Conservation (phyloP, 78 protist genomes). For the Isochrysis galbana region DNA sequence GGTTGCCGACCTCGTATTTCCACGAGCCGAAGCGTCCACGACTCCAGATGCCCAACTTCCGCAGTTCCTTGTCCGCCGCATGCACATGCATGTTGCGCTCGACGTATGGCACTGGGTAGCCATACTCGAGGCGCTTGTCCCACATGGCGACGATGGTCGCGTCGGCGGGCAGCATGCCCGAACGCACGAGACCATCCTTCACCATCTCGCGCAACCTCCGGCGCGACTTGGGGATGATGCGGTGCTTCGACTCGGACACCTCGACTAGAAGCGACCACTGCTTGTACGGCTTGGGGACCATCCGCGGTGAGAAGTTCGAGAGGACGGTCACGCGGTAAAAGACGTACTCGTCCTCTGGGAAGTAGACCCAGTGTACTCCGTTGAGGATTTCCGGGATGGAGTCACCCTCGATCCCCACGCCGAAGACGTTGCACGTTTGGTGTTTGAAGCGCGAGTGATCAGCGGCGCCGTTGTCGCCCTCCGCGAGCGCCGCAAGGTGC, state of each 20-base stretch:
- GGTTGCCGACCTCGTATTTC: slow-evolving; percentile 35
- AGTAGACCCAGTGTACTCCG: slow-evolving; percentile 40
- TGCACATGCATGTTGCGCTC: slow-evolving; percentile 37
- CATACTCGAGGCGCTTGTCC: slow-evolving; percentile 24
- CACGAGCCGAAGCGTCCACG: slow-evolving; percentile 51
- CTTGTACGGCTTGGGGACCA: background rate
- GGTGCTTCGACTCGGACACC: background rate
- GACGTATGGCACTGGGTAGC: slow-evolving; percentile 49
- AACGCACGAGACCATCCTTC: background rate
- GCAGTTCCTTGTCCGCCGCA: background rate
- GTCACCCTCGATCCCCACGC: slow-evolving; percentile 22
- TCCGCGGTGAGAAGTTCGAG: slow-evolving; percentile 31
- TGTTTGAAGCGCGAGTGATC: slow-evolving; percentile 21
- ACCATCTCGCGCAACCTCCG: background rate
- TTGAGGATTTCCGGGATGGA: background rate
- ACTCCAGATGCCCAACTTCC: background rate
- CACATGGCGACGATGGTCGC: background rate
- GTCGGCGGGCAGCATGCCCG: background rate
- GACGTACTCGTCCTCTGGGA: slow-evolving; percentile 19
- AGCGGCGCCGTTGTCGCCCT: slow-evolving; percentile 9
- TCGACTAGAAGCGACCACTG: slow-evolving; percentile 23
- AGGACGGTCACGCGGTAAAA: slow-evolving; percentile 49
- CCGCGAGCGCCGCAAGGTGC: background rate
- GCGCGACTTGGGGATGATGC: too few relatives aligned
- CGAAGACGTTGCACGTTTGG: slow-evolving; percentile 6